Conservation (phyloP, 257 asterid genomes). For the Solanum paucissectum region DNA sequence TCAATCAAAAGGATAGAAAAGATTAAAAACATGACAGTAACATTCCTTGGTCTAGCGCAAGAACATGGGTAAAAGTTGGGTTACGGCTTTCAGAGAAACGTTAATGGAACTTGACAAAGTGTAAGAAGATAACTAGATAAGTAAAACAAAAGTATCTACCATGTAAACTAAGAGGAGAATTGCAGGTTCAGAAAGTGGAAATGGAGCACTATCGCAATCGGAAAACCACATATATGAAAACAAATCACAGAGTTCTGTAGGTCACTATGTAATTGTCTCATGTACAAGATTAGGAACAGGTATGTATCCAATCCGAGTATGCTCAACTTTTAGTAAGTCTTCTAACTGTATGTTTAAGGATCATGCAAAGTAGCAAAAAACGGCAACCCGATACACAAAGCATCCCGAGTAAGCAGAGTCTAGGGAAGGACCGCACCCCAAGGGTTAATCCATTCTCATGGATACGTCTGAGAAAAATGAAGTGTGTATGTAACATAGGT, state of each 20-base stretch:
- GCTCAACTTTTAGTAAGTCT: neutral
- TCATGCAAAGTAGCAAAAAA: neutral
- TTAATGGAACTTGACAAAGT: neutral
- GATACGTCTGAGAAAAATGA: neutral
- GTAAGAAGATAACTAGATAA: neutral
- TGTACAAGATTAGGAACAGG: neutral
- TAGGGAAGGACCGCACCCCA: neutral
- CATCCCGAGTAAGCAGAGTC: neutral
- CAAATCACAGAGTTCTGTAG: neutral
- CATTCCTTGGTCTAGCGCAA: neutral
- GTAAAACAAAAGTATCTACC: neutral
- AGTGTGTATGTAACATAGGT: neutral
- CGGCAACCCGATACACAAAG: neutral
- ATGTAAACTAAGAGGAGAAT: neutral
- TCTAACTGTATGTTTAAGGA: neutral
- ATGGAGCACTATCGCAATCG: neutral
- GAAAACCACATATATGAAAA: neutral
- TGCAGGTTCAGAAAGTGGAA: neutral
- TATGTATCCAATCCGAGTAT: neutral
- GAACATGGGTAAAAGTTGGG: neutral
- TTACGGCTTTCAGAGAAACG: neutral
- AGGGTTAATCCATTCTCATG: neutral
- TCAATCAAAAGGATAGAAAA: neutral
- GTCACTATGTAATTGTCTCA: neutral
- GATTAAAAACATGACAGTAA: neutral